Base-by-base conservation (phyloP, 257 asterid genomes). In the Lavandula angustifolia region DNA sequence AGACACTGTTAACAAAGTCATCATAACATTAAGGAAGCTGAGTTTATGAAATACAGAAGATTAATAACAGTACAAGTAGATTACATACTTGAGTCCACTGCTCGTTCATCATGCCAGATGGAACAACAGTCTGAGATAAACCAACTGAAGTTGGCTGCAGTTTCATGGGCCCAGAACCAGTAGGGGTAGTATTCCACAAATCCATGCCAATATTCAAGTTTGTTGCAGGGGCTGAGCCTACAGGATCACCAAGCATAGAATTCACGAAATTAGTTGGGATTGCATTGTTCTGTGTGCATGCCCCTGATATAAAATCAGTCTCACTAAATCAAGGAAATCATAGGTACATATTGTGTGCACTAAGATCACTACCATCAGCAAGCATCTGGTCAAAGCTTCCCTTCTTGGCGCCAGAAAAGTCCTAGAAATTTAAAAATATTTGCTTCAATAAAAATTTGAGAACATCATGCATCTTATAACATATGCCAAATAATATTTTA, bases 301-400 rank as follows among this genome's bases (percentile, higher is more conserved):
- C 98, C 41, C 92, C 98, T 84, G 83, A 51, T 51, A 52, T 62
- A 67, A 37, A 59, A 64, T 9, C 11, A 68, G 41, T 9, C 54
- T 59, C 62, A 64, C 68, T 37, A 74, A 47, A 3, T 13, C 22
- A 22, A 33, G 13, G 29, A 54, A 44, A 65, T 22, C 3, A 11
- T 27, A n/a, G 64, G 57, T 35, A 71, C 55, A 54, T 7, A 37
- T 54, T 58, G 34, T 64, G 50, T 59, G 70, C 42, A 46, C 44
- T 13, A 47, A 22, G 67, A 69, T 58, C 60, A 49, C 57, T 74
- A 92, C 99, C 99, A 57, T 87, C 97, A 10, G 89, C 99, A 66
- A 92, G 95, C 99, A 89, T 92, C 78, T 82, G 96, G 51, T 87
- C 87, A 53, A 92, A 92, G 75, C 96, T 92, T 74, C 97, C 96